Base-by-base conservation (phyloP, 129 eudicot genomes). In the Solidago caesia region DNA sequence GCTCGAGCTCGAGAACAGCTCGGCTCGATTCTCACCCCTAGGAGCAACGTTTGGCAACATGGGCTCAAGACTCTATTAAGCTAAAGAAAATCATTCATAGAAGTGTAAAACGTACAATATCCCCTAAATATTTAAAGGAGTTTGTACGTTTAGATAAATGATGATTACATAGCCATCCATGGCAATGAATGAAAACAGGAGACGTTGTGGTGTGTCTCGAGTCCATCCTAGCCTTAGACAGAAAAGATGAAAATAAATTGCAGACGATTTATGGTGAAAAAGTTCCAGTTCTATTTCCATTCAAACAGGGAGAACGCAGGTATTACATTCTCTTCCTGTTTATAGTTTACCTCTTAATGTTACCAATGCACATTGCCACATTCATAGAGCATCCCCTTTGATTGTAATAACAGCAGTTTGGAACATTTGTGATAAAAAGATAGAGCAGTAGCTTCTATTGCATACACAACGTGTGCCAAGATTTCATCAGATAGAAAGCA, bases 61-160 rank as follows among this genome's bases (percentile, higher is more conserved):
- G 78, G 78, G 78, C 78, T 47, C 70, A 74, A 62, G 70, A 74
- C 2, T 74, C 70, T 5, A 62, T 74, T 12, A 74, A 8, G 49
- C 62, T 74, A 74, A 74, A 74, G 57, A 60, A 49, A 27, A 74
- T 74, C 2, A 61, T 74, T 44, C 70, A 62, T 7, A 12, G 14
- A 43, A 61, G 21, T 21, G 21, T 21, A 21, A 21, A 21, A 21
- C 21, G 21, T 21, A 21, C 21, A 21, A 21, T 21, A 21, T 21
- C 21, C 21, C 21, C 21, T 21, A 21, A 21, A 21, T 21, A 21
- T 21, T 21, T 21, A 21, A 21, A 21, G 21, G 21, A 21, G 21
- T 21, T 21, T 21, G 21, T 21, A 21, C 21, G 21, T 21, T 21
- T 21, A 13, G 78, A 70, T 8, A 15, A 62, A 8, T 16, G 21